Evolutionary conservation across 2,329 filamentous ascomycete species (phyloP), one percentile per base, ranked within the genome.

Genomic region (Trichoderma polysporum): DNA sequence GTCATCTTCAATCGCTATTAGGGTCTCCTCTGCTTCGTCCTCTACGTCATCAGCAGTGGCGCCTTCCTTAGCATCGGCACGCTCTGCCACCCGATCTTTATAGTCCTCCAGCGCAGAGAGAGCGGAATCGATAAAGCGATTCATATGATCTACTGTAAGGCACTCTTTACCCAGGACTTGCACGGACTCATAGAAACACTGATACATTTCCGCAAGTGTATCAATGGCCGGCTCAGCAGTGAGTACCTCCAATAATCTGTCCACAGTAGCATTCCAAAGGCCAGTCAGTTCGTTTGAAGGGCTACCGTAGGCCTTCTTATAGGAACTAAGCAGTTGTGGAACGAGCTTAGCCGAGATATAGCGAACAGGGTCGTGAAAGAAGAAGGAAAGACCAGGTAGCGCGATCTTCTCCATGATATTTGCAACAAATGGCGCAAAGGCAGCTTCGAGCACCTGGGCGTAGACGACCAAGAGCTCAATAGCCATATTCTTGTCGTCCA

Each of bases 401-500:
- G 94, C 94, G 76, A 99, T 96, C 80, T 95, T 95, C 78, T 97
- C 93, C 91, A 98, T 95, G 67, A 97, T 96, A 68, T 97, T 90
- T 52, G 90, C 85, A 61, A 97, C 94, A 71, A 96, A 98, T 1
- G 92, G 92, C 63, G 95, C 93, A 76, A 99, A 99, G 33, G 91
- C 88, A 25, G 86, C 93, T 77, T 97, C 93, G n/a, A 99, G 86
- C 29, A 97, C 94, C 77, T 97, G 93, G 1, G 95, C 94, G 76
- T 99, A 99, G 69, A 99, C 94, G 54, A 97, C 94, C 68, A 99
- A 91, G 62, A 99, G 88, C 80, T 99, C 95, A 71, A 99, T 98
- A n/a, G 95, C 95, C 87, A 97, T 97, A 79, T 98, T 94, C 84
- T 99, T 99, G 81, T 99, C 95, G 74, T 99, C 95, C 78, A 99